Evolutionary conservation across 805 yeast genomes (phyloP), one percentile per base, ranked within the genome.

Genomic region (Starmerella sirachaensis): DNA sequence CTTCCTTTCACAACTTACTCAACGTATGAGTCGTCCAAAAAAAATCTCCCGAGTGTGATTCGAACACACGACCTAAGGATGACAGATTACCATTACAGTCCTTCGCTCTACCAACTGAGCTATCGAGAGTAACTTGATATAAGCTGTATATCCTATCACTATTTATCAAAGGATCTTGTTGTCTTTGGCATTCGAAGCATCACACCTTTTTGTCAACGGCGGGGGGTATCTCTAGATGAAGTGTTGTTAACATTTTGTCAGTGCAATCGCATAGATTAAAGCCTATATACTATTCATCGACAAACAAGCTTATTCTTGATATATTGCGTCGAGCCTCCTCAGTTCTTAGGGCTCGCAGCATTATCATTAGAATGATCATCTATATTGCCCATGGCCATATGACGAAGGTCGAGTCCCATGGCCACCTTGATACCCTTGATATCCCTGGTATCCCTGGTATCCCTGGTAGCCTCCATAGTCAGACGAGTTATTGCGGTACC

Each of bases 31-130:
- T 4, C 22, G 7, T 14, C 13, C 28, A 41, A 35, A 40, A 31
- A 12, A 34, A 40, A 40, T 40, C 45, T 31, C 34, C 21, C 35
- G 24, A 29, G 35, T 32, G 35, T 45, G 35, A 32, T 27, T 32
- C 35, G 35, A 46, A 46, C 50, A 38, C 50, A 43, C 45, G 50
- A 46, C 47, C 50, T 40, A 45, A 41, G 47, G 50, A 46, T 46
- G 34, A 37, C 46, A 24, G 33, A 18, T 31, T 31, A 33, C 42
- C 46, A 44, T 46, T 46, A 46, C 50, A 46, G 50, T 46, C 50
- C 47, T 44, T 49, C 53, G 53, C 53, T 48, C 51, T 49, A 47
- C 53, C 53, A 48, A 44, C 53, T 49, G 50, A 48, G 53, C 53
- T 48, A 49, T 45, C 48, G 52, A 42, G 52, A 48, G 52, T 10